Conservation (phyloP, 441 rosid species). For the Mallotus repandus region DNA sequence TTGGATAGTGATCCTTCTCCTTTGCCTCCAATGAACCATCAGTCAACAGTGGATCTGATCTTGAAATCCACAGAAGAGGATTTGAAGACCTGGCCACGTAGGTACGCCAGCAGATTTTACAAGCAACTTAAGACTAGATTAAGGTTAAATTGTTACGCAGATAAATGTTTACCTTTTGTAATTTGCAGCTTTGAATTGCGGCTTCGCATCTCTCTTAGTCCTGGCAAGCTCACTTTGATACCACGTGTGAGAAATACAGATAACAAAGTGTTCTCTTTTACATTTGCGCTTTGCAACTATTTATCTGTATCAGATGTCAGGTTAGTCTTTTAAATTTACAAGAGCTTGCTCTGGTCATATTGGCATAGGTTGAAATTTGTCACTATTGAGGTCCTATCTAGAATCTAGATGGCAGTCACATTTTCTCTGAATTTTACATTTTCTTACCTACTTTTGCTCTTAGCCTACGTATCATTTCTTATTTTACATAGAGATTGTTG, state of each 20-base stretch:
- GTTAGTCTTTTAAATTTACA: slow-evolving; percentile 40
- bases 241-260: slow-evolving; percentile 93
- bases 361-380: background rate
- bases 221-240: slow-evolving; percentile 76
- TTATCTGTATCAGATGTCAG: slow-evolving; percentile 90
- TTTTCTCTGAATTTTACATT: background rate
- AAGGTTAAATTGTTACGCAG: no score
- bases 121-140: background rate
- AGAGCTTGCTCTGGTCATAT: background rate
- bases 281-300: slow-evolving; percentile 88
- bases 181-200: slow-evolving; percentile 80
- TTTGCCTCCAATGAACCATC: slow-evolving; percentile 46
- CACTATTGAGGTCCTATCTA: background rate
- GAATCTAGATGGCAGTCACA: background rate
- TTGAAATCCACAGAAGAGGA: slow-evolving; percentile 84
- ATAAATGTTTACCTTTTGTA: no score
- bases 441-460: no score
- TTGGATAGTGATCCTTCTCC: slow-evolving; percentile 72
- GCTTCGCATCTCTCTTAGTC: slow-evolving; percentile 68
- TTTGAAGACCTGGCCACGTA: slow-evolving; percentile 79
- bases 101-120: slow-evolving; percentile 56
- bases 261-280: slow-evolving; percentile 82
- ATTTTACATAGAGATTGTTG: no score
- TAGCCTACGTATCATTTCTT: no score
- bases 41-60: slow-evolving; percentile 65